Evolutionary conservation across 495 filamentous ascomycete species (phyloP).

Genomic region (Clavariopsis aquatica): DNA sequence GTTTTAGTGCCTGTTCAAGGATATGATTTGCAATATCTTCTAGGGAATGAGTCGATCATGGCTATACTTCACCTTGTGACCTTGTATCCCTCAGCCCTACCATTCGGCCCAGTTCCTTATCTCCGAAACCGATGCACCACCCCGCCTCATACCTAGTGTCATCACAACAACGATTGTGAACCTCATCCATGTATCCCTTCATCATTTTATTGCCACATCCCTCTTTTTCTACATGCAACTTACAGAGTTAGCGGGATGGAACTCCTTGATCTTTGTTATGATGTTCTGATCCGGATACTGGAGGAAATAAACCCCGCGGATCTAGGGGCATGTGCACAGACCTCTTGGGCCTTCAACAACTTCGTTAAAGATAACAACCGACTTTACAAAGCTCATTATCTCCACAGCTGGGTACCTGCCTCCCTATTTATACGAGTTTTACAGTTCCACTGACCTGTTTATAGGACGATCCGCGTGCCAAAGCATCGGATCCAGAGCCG

Average conservation of each 20-base stretch:
- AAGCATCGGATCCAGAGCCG: conserved; percentile 35
- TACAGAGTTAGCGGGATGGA: conserved; percentile 1
- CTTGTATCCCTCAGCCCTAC: not conserved
- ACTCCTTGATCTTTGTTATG: conserved; percentile 48
- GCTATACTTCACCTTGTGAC: too few relatives aligned
- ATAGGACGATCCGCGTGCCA: conserved; percentile 48
- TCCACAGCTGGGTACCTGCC: conserved; percentile 50
- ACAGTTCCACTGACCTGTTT: conserved; percentile 9
- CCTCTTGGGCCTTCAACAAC: conserved; percentile 52
- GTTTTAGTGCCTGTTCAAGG: too few relatives aligned
- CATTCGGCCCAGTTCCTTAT: not conserved
- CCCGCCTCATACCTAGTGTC: not conserved
- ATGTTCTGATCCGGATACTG: conserved; percentile 60
- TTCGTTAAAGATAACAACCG: conserved; percentile 54
- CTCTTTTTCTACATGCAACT: not conserved
- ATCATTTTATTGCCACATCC: not conserved
- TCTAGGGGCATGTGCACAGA: conserved; percentile 49
- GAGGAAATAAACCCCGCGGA: conserved; percentile 56
- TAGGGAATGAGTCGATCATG: too few relatives aligned
- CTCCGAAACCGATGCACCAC: not conserved
- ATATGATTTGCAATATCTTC: too few relatives aligned
- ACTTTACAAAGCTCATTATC: conserved; percentile 58
- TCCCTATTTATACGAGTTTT: too few relatives aligned
- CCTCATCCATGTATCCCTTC: not conserved
- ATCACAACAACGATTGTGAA: not conserved